Evolutionary conservation across 2,329 filamentous ascomycete genomes (phyloP).

Genomic region (Sporothrix schenckii): DNA sequence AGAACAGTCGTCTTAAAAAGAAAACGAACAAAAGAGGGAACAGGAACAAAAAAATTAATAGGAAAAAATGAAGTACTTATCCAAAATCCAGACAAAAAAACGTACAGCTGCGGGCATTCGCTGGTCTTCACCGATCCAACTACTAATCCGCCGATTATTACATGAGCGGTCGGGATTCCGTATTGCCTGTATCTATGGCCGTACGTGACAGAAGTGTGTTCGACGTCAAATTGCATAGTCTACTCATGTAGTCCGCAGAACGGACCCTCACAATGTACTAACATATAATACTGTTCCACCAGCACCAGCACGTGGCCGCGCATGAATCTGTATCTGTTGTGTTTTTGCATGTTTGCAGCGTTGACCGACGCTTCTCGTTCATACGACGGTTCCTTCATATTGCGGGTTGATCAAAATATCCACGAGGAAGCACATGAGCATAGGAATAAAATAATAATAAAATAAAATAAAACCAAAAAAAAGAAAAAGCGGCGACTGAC

Average conservation of each 20-base stretch:
- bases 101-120: too few species aligned
- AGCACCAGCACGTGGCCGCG: not conserved
- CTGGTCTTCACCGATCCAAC: too few species aligned
- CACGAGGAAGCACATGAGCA: not conserved
- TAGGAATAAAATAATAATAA: not conserved
- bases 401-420: not conserved
- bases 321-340: not conserved
- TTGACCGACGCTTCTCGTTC: conserved; percentile 3
- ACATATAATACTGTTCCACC: too few species aligned
- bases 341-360: not conserved
- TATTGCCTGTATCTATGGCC: not conserved
- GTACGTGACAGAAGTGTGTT: not conserved
- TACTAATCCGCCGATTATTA: too few species aligned
- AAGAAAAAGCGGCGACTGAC: conserved; percentile 9
- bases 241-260: not conserved
- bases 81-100: too few species aligned
- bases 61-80: too few species aligned
- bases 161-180: not conserved
- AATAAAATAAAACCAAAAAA: not conserved
- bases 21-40: too few species aligned
- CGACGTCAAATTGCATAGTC: not conserved
- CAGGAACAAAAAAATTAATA: too few species aligned
- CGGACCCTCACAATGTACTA: too few species aligned
- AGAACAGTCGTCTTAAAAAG: too few species aligned
- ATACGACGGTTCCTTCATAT: not conserved